These are phyloP conservation scores for Penicillium nucicola DNA, from an alignment of 495 filamentous ascomycete species.

Conservation along the genomic window DNA sequence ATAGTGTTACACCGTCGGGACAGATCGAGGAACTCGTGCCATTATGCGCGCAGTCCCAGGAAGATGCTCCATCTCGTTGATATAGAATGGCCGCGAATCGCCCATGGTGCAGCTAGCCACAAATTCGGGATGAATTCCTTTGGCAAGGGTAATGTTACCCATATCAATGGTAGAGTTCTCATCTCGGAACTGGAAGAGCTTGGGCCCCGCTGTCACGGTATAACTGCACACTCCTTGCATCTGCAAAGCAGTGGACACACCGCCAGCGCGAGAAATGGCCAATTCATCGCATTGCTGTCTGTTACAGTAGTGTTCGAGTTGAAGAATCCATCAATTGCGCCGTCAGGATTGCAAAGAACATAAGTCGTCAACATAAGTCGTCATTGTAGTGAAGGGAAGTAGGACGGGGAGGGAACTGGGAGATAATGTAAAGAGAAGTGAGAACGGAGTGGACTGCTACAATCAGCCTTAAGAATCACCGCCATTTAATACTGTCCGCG, in stretches of 20 bases:
- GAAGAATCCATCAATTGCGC: conserved; percentile 9
- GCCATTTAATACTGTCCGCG: neutral
- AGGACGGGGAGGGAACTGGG: conserved; percentile 1
- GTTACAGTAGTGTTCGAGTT: conserved; percentile 8
- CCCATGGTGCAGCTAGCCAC: conserved; percentile 16
- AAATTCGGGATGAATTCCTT: conserved; percentile 7
- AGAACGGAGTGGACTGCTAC: neutral
- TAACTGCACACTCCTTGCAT: conserved; percentile 26
- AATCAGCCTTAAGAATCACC: neutral
- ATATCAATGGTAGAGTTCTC: conserved; percentile 11
- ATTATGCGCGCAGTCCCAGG: conserved; percentile 12
- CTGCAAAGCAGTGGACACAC: conserved; percentile 4
- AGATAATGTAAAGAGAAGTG: conserved; percentile 5
- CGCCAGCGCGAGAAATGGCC: conserved; percentile 6
- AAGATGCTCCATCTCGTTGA: conserved; percentile 19
- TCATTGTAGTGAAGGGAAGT: conserved; percentile 2
- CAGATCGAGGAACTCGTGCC: conserved; percentile 9
- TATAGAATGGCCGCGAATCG: conserved; percentile 6
- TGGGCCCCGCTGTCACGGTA: conserved; percentile 22
- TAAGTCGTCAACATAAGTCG: conserved; percentile 4
- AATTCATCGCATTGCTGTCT: conserved; percentile 12
- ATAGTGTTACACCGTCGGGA: conserved; percentile 6
- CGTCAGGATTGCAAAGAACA: conserved; percentile 5
- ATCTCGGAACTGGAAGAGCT: conserved; percentile 21
- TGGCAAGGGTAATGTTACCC: conserved; percentile 7